Conservation (phyloP, 202 grass and related monocot genomes). For the Zoysia matrella region DNA sequence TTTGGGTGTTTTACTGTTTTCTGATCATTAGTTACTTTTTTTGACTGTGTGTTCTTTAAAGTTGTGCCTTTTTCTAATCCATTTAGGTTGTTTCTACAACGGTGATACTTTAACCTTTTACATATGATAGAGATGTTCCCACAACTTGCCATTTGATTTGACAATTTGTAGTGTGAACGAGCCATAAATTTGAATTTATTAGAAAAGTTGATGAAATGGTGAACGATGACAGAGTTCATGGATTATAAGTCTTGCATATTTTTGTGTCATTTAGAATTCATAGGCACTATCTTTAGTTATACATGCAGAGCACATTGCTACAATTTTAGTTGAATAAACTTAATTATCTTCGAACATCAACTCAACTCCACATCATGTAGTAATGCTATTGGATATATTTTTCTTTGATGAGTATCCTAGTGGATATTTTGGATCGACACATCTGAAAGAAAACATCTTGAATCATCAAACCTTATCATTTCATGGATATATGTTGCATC, state of each 20-base stretch:
- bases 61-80: neutral
- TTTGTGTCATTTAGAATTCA: neutral
- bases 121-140: neutral
- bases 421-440: slow-evolving; percentile 13
- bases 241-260: neutral
- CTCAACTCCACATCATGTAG: slow-evolving; percentile 12
- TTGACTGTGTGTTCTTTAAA: neutral
- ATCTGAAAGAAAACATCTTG: slow-evolving; percentile 2
- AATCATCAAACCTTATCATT: slow-evolving; percentile 17
- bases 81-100: neutral
- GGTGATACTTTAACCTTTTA: slow-evolving; percentile 5
- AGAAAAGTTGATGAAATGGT: neutral
- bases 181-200: neutral
- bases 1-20: slow-evolving; percentile 9
- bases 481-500: neutral
- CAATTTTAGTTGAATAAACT: slow-evolving; percentile 11
- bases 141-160: neutral
- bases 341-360: slow-evolving; percentile 25
- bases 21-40: slow-evolving; percentile 9
- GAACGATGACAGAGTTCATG: neutral
- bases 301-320: neutral
- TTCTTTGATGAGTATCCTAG: neutral
- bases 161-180: neutral
- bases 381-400: slow-evolving; percentile 10
- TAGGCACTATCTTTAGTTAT: slow-evolving; percentile 11